These are phyloP conservation scores for Fusarium sacchari DNA, from an alignment of 2,329 filamentous ascomycete genomes.

Conservation along the genomic window DNA sequence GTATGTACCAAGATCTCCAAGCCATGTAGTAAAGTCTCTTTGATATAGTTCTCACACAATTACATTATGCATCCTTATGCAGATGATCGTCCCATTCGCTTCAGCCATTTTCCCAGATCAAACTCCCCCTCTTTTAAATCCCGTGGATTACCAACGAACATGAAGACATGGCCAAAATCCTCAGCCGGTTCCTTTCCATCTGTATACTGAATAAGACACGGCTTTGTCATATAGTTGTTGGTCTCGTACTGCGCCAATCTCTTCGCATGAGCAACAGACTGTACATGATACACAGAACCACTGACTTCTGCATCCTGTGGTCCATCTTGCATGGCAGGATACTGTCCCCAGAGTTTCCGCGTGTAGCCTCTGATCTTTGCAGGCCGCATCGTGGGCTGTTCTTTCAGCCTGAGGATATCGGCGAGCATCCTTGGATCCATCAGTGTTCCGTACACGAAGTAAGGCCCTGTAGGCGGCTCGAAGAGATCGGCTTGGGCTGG, in stretches of 20 bases:
- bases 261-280: neutral
- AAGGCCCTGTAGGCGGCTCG: neutral
- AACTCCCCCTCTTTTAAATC: neutral
- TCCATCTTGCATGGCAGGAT: neutral
- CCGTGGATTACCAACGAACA: neutral
- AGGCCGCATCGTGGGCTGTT: neutral
- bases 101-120: neutral
- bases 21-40: neutral
- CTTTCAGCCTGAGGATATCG: neutral
- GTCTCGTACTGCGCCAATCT: slow-evolving; percentile 5
- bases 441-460: slow-evolving; percentile 12
- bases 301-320: neutral
- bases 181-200: neutral
- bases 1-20: neutral
- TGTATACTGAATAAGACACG: neutral
- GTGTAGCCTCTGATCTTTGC: neutral
- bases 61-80: neutral
- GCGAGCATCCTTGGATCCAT: neutral
- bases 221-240: neutral
- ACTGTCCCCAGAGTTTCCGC: slow-evolving; percentile 3
- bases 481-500: neutral
- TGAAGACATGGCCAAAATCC: neutral
- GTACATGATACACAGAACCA: neutral
- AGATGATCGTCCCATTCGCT: neutral
- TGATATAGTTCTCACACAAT: neutral